Conservation (phyloP, 148 eudicot genomes). For the Silene uniflora region DNA sequence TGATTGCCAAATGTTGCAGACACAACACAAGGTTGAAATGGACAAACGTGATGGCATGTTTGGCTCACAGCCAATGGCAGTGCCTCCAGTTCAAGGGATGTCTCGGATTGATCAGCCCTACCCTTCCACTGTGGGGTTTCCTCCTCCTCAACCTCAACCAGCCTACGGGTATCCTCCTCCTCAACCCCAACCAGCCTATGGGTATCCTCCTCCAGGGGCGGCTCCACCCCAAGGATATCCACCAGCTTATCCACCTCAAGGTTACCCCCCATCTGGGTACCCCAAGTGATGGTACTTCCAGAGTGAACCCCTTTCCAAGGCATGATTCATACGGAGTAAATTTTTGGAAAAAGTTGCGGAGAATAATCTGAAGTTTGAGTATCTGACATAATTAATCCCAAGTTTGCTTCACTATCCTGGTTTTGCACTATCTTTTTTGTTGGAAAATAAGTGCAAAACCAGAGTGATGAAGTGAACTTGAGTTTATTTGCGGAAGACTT, state of each 20-base stretch:
- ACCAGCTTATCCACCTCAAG: neutral
- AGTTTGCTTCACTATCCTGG: neutral
- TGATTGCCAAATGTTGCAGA: constrained; percentile 41
- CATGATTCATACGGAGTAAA: neutral
- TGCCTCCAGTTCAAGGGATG: constrained; percentile 76
- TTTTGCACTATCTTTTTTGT: neutral
- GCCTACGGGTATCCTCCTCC: constrained; percentile 43
- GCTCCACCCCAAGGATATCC: neutral
- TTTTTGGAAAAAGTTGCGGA: neutral
- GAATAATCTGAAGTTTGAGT: neutral
- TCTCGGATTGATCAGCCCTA: constrained; percentile 80
- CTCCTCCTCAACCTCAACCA: constrained; percentile 39
- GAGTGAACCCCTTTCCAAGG: neutral
- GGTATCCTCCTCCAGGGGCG: constrained; percentile 21
- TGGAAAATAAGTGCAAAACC: neutral
- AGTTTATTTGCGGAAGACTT: neutral
- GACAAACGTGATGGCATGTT: constrained; percentile 96
- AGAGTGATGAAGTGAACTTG: neutral
- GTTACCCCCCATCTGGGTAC: neutral
- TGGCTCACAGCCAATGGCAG: constrained; percentile 72
- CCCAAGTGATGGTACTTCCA: neutral
- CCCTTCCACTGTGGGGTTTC: constrained; percentile 66
- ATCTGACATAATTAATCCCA: neutral
- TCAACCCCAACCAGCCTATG: constrained; percentile 38
- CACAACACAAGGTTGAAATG: constrained; percentile 96